These are phyloP conservation scores for Poronia punctata DNA, from an alignment of 495 filamentous ascomycete species.

Conservation along the genomic window DNA sequence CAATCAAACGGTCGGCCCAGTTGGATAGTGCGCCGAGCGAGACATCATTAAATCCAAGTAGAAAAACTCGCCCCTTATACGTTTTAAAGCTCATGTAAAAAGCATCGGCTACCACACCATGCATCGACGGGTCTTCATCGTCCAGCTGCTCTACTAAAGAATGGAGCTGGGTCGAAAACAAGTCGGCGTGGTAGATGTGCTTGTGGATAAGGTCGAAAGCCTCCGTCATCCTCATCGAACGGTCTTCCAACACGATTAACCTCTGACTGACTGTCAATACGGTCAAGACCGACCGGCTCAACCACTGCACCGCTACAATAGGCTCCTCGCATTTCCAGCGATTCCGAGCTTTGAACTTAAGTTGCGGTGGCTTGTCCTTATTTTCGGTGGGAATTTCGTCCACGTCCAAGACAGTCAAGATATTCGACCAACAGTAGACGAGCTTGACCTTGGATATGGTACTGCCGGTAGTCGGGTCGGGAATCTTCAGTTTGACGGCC, in stretches of 20 bases:
- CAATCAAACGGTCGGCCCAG: slow-evolving; percentile 96
- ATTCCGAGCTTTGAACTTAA: slow-evolving; percentile 76
- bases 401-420: slow-evolving; percentile 85
- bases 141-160: slow-evolving; percentile 80
- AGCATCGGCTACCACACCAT: slow-evolving; percentile 93
- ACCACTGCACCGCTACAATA: slow-evolving; percentile 95
- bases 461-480: slow-evolving; percentile 48
- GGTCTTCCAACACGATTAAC: slow-evolving; percentile 86
- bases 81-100: slow-evolving; percentile 96
- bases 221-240: slow-evolving; percentile 80
- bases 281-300: slow-evolving; percentile 86
- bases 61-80: slow-evolving; percentile 89
- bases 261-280: slow-evolving; percentile 90
- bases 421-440: slow-evolving; percentile 97
- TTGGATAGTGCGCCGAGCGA: slow-evolving; percentile 88
- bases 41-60: slow-evolving; percentile 84
- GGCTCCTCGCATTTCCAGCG: slow-evolving; percentile 92
- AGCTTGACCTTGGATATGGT: slow-evolving; percentile 70
- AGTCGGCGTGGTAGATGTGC: slow-evolving; percentile 84
- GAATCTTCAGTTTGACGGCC: slow-evolving; percentile 80
- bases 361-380: slow-evolving; percentile 61
- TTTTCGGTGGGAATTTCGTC: slow-evolving; percentile 63
- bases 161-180: slow-evolving; percentile 79
- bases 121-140: slow-evolving; percentile 82
- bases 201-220: slow-evolving; percentile 87